phyloP scores from a whole-genome alignment of 805 yeast genomes.

The Saccharomyces jurei region DNA sequence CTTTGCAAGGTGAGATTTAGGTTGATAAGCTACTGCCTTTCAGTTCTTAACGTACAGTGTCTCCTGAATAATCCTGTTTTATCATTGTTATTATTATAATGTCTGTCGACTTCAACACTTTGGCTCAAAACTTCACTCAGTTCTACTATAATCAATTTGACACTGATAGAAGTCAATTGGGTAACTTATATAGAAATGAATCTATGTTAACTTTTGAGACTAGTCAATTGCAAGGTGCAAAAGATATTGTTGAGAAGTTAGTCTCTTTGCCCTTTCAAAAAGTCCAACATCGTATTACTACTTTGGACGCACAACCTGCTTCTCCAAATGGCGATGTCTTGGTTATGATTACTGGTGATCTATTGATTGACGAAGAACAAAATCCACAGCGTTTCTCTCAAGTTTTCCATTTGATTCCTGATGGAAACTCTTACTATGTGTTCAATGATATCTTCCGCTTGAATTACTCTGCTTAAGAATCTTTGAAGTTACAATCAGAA shows the following conservation, averaged over 20 bases:
- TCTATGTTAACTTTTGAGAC: slow-evolving; percentile 97
- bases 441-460: slow-evolving; percentile 96
- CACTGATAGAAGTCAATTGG: slow-evolving; percentile 83
- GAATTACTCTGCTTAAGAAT: slow-evolving; percentile 55
- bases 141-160: slow-evolving; percentile 95
- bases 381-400: slow-evolving; percentile 95
- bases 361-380: slow-evolving; percentile 84
- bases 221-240: slow-evolving; percentile 89
- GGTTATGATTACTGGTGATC: slow-evolving; percentile 96
- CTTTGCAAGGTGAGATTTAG: background rate
- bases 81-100: slow-evolving; percentile 9
- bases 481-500: background rate
- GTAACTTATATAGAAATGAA: slow-evolving; percentile 89
- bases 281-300: slow-evolving; percentile 87
- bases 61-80: background rate
- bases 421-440: slow-evolving; percentile 82
- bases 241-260: slow-evolving; percentile 86
- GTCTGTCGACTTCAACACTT: slow-evolving; percentile 40
- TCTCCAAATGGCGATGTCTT: slow-evolving; percentile 86
- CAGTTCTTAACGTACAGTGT: background rate
- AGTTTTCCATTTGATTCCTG: slow-evolving; percentile 94
- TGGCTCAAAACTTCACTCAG: slow-evolving; percentile 75
- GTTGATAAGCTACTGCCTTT: background rate
- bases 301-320: slow-evolving; percentile 97
- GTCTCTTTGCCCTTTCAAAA: slow-evolving; percentile 83